phyloP scores from a whole-genome alignment of 768 basidiomycete species.

The Scleroderma bovista region DNA sequence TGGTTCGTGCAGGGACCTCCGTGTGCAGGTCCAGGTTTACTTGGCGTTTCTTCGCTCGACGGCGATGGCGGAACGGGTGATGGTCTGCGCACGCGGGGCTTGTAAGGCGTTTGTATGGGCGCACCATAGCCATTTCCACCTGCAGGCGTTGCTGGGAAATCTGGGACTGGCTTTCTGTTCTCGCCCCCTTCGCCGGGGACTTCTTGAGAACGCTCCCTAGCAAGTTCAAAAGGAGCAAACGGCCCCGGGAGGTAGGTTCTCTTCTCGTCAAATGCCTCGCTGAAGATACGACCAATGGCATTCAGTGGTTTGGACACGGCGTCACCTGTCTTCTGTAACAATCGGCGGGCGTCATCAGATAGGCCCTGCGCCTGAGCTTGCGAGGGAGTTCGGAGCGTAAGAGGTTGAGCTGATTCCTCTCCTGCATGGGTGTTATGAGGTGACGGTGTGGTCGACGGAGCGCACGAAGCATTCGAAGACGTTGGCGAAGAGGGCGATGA shows the following conservation, averaged over 20 bases:
- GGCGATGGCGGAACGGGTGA: constrained; percentile 34
- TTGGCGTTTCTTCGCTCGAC: constrained; percentile 45
- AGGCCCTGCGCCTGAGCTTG: constrained; percentile 28
- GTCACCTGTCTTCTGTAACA: constrained; percentile 88
- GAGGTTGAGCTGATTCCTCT: constrained; percentile 83
- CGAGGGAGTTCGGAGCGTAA: constrained; percentile 53
- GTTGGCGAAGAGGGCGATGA: constrained; percentile 27
- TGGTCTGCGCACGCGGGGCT: constrained; percentile 59
- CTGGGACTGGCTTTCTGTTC: constrained; percentile 38
- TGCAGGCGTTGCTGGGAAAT: constrained; percentile 40
- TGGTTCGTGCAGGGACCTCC: constrained; percentile 40
- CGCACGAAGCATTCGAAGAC: constrained; percentile 30
- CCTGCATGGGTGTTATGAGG: constrained; percentile 55
- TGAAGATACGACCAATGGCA: constrained; percentile 84
- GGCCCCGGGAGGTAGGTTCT: constrained; percentile 62
- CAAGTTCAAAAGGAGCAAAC: constrained; percentile 63
- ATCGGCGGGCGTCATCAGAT: constrained; percentile 69
- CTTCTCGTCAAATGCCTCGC: constrained; percentile 72
- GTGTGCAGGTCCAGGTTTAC: constrained; percentile 1
- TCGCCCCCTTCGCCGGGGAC: constrained; percentile 30
- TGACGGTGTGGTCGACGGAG: constrained; percentile 29
- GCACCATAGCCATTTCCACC: constrained; percentile 26
- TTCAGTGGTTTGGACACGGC: constrained; percentile 87
- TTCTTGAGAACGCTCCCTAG: constrained; percentile 42
- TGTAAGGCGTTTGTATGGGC: constrained; percentile 63